Base-by-base conservation (phyloP, 176 grass and related monocot species). In the Oryza australiensis region DNA sequence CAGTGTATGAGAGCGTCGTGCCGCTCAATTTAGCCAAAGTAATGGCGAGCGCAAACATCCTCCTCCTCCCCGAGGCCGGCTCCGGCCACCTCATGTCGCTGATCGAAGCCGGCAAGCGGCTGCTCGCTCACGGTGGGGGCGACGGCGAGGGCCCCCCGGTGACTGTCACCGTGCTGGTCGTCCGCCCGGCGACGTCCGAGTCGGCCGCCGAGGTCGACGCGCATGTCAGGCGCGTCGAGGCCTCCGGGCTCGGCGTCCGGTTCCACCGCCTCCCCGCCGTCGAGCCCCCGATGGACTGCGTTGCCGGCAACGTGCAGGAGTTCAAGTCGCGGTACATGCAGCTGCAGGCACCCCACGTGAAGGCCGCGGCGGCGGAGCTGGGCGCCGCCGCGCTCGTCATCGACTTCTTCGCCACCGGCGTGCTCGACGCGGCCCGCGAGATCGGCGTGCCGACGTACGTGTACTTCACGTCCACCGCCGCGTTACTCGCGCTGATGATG, bases 11-110 rank as follows among this genome's bases (percentile, higher is more conserved):
- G 22, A 23, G 8, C n/a, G 53, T 9, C 5, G 20, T 59, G 53
- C 7, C n/a, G 22, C 22, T 10, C 0, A 60, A 10, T 24, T 24
- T 24, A 24, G 55, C 22, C 55, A 24, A 23, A 24, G 55, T 30
- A 18, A 87, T 73, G 74, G 68, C 34, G 38, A 73, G 30, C 60
- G 46, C 77, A 1, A 74, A 84, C 64, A 76, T 88, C 16, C 16
- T 88, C 70, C 87, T 88, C 70, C 82, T 88, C 70, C 87, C 82
- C 0, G 87, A 83, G 62, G 35, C 69, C 2, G 73, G 81, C 74
- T 75, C 83, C 33, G 86, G 92, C 67, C 92, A 94, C 48, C 72
- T 80, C 71, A 87, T 94, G 88, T 80, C 81, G 46, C 73, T 87
- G 3, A 79, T 83, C 57, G 72, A 85, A 12, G 78, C 80, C 30